Evolutionary conservation across 805 yeast species (phyloP).

Genomic region (Yamadazyma philogaea): DNA sequence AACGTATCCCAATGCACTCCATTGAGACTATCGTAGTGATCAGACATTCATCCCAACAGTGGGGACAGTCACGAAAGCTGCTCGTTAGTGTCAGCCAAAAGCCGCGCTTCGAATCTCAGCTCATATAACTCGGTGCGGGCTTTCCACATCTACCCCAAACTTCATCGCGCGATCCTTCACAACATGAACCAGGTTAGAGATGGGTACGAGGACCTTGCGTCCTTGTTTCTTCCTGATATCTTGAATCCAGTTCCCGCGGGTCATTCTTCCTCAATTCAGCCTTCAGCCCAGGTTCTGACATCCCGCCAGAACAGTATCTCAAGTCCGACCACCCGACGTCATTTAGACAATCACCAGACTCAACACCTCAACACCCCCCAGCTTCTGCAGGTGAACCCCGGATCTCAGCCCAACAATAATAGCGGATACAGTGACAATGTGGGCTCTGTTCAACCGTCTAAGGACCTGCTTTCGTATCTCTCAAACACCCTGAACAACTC

Average conservation of each 20-base stretch:
- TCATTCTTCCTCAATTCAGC: not conserved
- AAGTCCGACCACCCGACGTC: not conserved
- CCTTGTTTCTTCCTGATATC: conserved; percentile 40
- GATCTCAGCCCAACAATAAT: not conserved
- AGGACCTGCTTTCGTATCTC: conserved; percentile 1
- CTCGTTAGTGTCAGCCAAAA: too few species aligned
- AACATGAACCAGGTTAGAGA: conserved; percentile 15
- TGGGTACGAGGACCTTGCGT: conserved; percentile 38
- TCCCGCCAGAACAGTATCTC: not conserved
- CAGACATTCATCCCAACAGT: too few species aligned
- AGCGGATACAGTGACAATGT: not conserved
- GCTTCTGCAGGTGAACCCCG: conserved; percentile 6
- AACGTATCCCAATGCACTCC: too few species aligned
- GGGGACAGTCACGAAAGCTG: too few species aligned
- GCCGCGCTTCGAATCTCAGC: too few species aligned
- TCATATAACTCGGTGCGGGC: not conserved
- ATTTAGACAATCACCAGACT: not conserved
- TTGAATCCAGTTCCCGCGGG: conserved; percentile 18
- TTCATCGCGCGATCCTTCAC: not conserved
- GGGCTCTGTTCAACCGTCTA: not conserved
- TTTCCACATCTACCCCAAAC: not conserved
- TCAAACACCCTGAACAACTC: conserved; percentile 5
- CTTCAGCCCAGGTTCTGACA: not conserved
- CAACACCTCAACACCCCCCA: not conserved
- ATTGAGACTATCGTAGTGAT: too few species aligned